phyloP scores from a whole-genome alignment of 2,329 filamentous ascomycete genomes.

The Pestalotiopsis sp. region DNA sequence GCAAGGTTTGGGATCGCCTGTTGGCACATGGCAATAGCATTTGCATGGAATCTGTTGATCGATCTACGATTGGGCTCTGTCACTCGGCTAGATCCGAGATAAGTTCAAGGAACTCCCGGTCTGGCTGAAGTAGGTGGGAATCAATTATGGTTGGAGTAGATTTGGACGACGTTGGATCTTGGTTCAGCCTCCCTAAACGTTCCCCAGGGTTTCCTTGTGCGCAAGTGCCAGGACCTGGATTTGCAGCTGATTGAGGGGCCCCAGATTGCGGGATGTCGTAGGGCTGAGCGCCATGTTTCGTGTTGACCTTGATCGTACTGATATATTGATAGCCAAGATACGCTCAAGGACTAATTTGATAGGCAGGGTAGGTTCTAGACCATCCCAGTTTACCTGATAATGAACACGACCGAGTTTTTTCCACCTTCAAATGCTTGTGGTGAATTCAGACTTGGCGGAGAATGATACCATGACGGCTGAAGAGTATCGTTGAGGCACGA shows the following conservation, averaged over 20 bases:
- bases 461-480: no score
- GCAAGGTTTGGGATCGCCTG: not conserved
- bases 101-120: not conserved
- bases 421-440: no score
- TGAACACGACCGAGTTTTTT: no score
- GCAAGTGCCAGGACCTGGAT: not conserved
- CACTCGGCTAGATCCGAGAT: conserved; percentile 2
- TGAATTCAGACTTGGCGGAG: no score
- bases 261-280: not conserved
- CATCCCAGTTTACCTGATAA: no score
- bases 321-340: no score
- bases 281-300: no score
- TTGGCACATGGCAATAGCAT: not conserved
- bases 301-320: no score
- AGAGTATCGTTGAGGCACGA: no score
- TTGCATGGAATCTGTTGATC: not conserved
- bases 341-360: no score
- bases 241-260: not conserved
- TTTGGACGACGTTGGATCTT: not conserved
- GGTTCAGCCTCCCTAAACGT: not conserved
- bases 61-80: not conserved
- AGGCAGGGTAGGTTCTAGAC: no score
- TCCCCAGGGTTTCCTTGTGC: not conserved
- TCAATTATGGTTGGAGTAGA: not conserved
- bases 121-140: not conserved